Percentiles rank a stretch among this genome's conserved stretches.
Evolutionary conservation across 2,329 filamentous ascomycete genomes (phyloP).

Genomic region (Shiraia sp.): DNA sequence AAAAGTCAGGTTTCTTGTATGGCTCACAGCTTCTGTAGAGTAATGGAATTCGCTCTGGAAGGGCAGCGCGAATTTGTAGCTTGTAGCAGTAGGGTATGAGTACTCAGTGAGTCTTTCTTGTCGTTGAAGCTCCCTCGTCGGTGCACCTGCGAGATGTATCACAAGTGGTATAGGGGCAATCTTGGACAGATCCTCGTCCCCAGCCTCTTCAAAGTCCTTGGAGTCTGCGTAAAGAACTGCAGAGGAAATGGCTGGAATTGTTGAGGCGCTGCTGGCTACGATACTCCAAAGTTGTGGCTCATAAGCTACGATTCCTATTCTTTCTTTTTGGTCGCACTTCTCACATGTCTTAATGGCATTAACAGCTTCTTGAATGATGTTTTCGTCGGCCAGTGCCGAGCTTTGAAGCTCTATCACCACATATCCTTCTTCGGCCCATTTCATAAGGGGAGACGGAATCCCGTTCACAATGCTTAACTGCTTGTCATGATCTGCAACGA

Average conservation of each 20-base stretch:
- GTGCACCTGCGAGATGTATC: conserved; percentile 32
- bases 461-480: conserved; percentile 8
- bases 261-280: conserved; percentile 1
- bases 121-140: conserved; percentile 12
- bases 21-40: conserved; percentile 60
- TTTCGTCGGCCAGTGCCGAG: conserved; percentile 5
- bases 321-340: conserved; percentile 6
- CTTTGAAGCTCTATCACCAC: conserved; percentile 20
- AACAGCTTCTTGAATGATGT: conserved; percentile 3
- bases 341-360: conserved; percentile 6
- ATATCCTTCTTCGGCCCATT: conserved; percentile 72
- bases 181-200: too few species aligned
- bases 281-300: conserved; percentile 8
- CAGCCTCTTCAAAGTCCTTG: background rate
- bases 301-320: conserved; percentile 7
- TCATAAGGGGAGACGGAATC: conserved; percentile 36
- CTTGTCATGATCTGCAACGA: conserved; percentile 14
- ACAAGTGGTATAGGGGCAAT: conserved; percentile 1
- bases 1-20: conserved; percentile 66
- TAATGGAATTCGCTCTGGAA: conserved; percentile 53
- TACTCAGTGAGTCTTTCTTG: conserved; percentile 32
- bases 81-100: conserved; percentile 52
- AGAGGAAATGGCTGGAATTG: background rate
- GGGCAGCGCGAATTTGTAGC: conserved; percentile 55
- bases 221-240: conserved; percentile 2